Evolutionary conservation across 148 eudicot genomes (phyloP).

Genomic region (Persicaria tinctoria): DNA sequence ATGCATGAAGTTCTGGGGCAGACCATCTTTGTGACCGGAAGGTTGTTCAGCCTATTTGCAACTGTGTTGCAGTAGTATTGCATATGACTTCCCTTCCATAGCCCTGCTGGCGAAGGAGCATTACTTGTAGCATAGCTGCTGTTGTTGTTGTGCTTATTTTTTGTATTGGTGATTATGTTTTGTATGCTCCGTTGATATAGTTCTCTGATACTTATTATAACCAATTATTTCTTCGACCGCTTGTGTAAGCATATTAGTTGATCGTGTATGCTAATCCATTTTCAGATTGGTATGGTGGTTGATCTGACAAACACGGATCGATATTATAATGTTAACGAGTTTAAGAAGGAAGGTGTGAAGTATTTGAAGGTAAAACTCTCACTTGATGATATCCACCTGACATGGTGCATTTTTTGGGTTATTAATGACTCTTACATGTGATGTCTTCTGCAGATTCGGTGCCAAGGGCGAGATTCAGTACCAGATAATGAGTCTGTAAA

Average conservation of each 20-base stretch:
- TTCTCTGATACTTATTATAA: too few species aligned
- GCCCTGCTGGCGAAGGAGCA: too few species aligned
- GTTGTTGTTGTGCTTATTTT: not conserved
- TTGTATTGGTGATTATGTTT: too few species aligned
- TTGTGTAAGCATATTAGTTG: not conserved
- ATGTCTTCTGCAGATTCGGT: constrained; percentile 50
- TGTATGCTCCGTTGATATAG: too few species aligned
- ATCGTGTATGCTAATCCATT: constrained; percentile 9
- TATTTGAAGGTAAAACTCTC: constrained; percentile 61
- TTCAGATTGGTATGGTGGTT: constrained; percentile 91
- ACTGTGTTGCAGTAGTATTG: not conserved
- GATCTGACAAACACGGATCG: constrained; percentile 97
- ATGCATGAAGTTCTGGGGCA: not conserved
- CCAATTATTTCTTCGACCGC: not conserved
- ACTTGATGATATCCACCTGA: constrained; percentile 4
- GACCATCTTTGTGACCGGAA: not conserved
- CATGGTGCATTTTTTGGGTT: not conserved
- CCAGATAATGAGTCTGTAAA: constrained; percentile 96
- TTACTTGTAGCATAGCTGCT: too few species aligned
- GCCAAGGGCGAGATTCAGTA: constrained; percentile 95
- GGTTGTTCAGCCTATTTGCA: not conserved
- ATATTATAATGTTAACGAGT: constrained; percentile 61
- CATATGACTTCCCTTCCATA: too few species aligned
- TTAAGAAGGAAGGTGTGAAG: constrained; percentile 78
- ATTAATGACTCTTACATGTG: not conserved